phyloP scores from a whole-genome alignment of 352 stramenopile genomes.

The Phytophthora uliginosa region DNA sequence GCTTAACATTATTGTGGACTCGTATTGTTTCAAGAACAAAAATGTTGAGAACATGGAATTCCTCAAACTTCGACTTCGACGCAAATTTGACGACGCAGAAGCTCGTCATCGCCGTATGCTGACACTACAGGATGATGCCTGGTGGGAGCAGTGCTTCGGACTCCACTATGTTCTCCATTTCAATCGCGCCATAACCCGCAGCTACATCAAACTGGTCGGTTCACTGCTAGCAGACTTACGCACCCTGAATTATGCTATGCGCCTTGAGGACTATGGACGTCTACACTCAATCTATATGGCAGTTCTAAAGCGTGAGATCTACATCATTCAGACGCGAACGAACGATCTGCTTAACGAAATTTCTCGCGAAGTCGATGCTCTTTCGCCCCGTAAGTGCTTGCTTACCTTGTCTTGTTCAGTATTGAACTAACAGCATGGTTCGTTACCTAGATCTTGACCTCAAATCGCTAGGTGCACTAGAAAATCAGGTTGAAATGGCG shows the following conservation, averaged over 20 bases:
- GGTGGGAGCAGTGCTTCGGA: conserved; percentile 82
- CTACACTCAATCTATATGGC: conserved; percentile 76
- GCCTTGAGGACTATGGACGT: conserved; percentile 67
- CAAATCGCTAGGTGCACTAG: conserved; percentile 46
- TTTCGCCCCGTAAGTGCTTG: conserved; percentile 45
- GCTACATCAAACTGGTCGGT: conserved; percentile 65
- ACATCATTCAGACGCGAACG: conserved; percentile 74
- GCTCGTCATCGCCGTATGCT: conserved; percentile 62
- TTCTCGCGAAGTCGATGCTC: conserved; percentile 57
- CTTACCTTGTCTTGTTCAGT: neutral
- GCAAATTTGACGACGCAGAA: conserved; percentile 67
- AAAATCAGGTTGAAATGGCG: conserved; percentile 71
- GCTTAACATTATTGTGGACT: conserved; percentile 82
- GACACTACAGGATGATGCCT: conserved; percentile 69
- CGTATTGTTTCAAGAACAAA: conserved; percentile 89
- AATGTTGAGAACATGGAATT: conserved; percentile 85
- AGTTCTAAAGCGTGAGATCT: conserved; percentile 75
- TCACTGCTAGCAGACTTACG: conserved; percentile 70
- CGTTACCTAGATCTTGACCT: conserved; percentile 53
- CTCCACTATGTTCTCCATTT: conserved; percentile 66
- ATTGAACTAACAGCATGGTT: conserved; percentile 1
- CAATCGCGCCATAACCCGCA: conserved; percentile 72
- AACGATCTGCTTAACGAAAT: conserved; percentile 74
- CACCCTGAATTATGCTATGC: conserved; percentile 74
- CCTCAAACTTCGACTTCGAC: conserved; percentile 64